Evolutionary conservation across 352 stramenopile genomes (phyloP).

Genomic region (Pythium phragmitis): DNA sequence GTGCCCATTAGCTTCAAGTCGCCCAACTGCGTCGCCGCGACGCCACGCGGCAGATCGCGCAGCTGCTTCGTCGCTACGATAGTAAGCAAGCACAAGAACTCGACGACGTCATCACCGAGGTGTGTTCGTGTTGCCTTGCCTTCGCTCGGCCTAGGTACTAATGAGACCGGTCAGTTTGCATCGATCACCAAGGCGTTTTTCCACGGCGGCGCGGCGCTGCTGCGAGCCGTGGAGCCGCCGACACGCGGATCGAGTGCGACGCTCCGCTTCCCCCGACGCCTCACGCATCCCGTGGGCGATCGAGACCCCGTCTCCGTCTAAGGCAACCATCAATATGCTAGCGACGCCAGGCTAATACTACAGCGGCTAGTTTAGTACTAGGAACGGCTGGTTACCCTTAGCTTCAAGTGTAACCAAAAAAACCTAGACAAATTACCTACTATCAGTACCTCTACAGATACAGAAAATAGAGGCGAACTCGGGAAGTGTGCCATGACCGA

Average conservation of each 20-base stretch:
- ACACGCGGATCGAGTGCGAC: conserved; percentile 1
- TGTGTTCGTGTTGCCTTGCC: background rate
- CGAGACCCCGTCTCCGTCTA: conserved; percentile 13
- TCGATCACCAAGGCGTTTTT: conserved; percentile 24
- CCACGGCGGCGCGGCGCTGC: conserved; percentile 10
- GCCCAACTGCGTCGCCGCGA: conserved; percentile 18
- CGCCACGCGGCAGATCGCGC: conserved; percentile 24
- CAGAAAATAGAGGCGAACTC: background rate
- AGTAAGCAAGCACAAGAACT: conserved; percentile 30
- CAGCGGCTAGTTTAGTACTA: background rate
- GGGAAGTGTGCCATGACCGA: conserved; percentile 5
- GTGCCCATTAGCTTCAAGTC: conserved; percentile 16
- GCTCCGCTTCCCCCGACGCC: conserved; percentile 5
- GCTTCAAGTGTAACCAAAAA: conserved; percentile 8
- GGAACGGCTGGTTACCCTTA: background rate
- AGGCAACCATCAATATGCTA: background rate
- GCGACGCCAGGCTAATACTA: background rate
- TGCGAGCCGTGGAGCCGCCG: conserved; percentile 7
- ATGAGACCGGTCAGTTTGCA: conserved; percentile 19
- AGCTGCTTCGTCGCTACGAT: conserved; percentile 27
- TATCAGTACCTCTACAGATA: background rate
- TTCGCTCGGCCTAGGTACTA: background rate
- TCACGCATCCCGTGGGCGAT: background rate
- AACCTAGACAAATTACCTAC: background rate
- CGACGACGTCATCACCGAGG: conserved; percentile 28